Evolutionary conservation across 2,329 filamentous ascomycete species (phyloP), one percentile per base, ranked within the genome.

Genomic region (Trichothecium roseum): DNA sequence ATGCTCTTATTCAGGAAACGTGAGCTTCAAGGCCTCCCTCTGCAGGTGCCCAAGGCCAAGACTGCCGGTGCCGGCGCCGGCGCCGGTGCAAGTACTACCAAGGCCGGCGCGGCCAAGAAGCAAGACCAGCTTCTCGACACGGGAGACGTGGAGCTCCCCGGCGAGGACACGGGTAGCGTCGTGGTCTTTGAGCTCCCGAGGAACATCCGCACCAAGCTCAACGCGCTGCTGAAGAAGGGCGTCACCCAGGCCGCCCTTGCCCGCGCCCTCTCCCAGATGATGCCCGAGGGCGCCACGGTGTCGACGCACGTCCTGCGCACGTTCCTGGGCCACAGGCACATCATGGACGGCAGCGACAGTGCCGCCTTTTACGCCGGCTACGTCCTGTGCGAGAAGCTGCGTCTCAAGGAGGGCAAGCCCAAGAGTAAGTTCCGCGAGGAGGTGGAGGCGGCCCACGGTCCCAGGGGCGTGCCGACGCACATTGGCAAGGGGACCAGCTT

Each of bases 381-480:
- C 45, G 62, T 73, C 15, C 74, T 66, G 49, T 78, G 78, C 44
- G 72, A 78, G 55, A 78, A 77, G 56, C 42, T 68, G 43, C 54
- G 72, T 13, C 52, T 77, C 36, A 60, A 60, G 45, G 57, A 70
- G 35, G 54, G 56, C 1, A 74, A 69, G 50, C 55, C 63, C 30
- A 76, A 76, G 56, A 60, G 51, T 14, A 61, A 67, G 46, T 62
- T 65, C 45, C 54, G 72, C 10, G 34, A 57, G 40, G 63, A 69
- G 38, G 74, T 76, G 68, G 70, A 77, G 49, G 37, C 44, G 13
- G 37, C 43, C 3, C 50, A 58, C 40, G 46, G 45, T 1, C 18
- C 28, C 6, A 18, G 33, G 5, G 57, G 55, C 10, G 45, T 59
- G 20, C 20, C 6, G 10, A 24, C 20, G 20, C 6, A 24, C 20